Percentiles rank a stretch among this genome's conserved stretches.
Evolutionary conservation across 345 rosid species (phyloP).

Genomic region (Populus alba): DNA sequence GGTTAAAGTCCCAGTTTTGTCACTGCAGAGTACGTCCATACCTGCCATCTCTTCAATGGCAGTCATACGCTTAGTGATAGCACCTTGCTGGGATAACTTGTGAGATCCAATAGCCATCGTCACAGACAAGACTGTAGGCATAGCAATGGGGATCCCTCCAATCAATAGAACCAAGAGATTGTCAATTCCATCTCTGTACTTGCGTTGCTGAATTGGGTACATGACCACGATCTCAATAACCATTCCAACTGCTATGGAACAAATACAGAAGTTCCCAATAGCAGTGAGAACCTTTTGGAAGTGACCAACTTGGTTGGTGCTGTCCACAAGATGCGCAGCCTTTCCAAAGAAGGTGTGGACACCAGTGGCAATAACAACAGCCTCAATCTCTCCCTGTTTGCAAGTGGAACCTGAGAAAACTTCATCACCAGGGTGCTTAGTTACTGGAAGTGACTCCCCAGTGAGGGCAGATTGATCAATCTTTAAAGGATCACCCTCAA

Average conservation of each 20-base stretch:
- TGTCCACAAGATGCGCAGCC: slow-evolving; percentile 45
- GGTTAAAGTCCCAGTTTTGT: slow-evolving; percentile 30
- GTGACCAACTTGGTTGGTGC: slow-evolving; percentile 44
- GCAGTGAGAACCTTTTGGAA: slow-evolving; percentile 35
- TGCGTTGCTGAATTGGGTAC: slow-evolving; percentile 32
- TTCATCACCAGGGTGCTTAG: slow-evolving; percentile 32
- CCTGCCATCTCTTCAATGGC: slow-evolving; percentile 34
- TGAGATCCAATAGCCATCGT: slow-evolving; percentile 36
- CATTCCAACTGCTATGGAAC: slow-evolving; percentile 31
- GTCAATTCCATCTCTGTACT: slow-evolving; percentile 30
- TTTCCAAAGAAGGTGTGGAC: slow-evolving; percentile 46
- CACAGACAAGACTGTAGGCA: slow-evolving; percentile 33
- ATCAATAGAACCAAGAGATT: slow-evolving; percentile 33
- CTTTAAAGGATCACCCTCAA: slow-evolving; percentile 29
- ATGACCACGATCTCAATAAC: slow-evolving; percentile 24
- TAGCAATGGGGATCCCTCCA: slow-evolving; percentile 33
- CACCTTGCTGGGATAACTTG: slow-evolving; percentile 28
- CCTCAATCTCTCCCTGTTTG: slow-evolving; percentile 45
- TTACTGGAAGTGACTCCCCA: slow-evolving; percentile 38
- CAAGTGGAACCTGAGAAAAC: slow-evolving; percentile 44
- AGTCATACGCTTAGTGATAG: slow-evolving; percentile 32
- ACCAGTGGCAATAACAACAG: slow-evolving; percentile 41
- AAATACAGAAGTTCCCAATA: slow-evolving; percentile 34
- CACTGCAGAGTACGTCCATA: slow-evolving; percentile 37
- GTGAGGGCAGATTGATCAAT: slow-evolving; percentile 25